These are phyloP conservation scores for Fusarium aywerte DNA, from an alignment of 2,329 filamentous ascomycete genomes.

Conservation along the genomic window DNA sequence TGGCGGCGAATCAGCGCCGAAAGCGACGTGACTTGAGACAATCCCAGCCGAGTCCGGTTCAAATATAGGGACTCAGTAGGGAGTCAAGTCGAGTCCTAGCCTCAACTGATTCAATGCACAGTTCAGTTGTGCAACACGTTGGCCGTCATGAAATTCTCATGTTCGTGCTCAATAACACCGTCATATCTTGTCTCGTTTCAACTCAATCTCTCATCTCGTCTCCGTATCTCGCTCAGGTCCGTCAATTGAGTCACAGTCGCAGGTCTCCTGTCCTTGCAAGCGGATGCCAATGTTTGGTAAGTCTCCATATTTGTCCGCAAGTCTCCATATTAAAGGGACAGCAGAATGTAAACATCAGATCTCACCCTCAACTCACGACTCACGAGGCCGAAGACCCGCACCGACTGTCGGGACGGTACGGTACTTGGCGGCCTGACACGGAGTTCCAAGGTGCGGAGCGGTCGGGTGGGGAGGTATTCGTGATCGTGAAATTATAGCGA, in stretches of 20 bases:
- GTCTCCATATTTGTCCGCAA: constrained; percentile 18
- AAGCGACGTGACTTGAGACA: constrained; percentile 29
- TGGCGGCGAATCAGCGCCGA: constrained; percentile 11
- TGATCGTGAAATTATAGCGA: constrained; percentile 1
- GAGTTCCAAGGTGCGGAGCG: neutral
- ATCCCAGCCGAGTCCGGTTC: neutral
- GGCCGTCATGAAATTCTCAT: constrained; percentile 3
- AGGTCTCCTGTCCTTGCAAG: constrained; percentile 17
- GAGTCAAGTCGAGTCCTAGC: neutral
- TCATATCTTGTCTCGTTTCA: neutral
- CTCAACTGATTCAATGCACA: neutral
- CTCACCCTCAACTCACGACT: neutral
- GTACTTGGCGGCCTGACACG: constrained; percentile 9
- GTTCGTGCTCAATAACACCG: neutral
- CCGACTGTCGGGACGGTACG: constrained; percentile 23
- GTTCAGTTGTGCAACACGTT: constrained; percentile 6
- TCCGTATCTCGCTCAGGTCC: constrained; percentile 15
- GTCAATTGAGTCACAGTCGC: constrained; percentile 19
- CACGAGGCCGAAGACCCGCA: constrained; percentile 20
- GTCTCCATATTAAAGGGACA: constrained; percentile 24
- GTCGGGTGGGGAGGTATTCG: neutral
- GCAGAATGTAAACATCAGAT: constrained; percentile 31
- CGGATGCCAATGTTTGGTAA: constrained; percentile 12
- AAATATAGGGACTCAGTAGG: neutral
- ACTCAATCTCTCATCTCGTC: constrained; percentile 15